These are phyloP conservation scores for Naganishia randhawae DNA, from an alignment of 768 basidiomycete genomes.

Conservation along the genomic window DNA sequence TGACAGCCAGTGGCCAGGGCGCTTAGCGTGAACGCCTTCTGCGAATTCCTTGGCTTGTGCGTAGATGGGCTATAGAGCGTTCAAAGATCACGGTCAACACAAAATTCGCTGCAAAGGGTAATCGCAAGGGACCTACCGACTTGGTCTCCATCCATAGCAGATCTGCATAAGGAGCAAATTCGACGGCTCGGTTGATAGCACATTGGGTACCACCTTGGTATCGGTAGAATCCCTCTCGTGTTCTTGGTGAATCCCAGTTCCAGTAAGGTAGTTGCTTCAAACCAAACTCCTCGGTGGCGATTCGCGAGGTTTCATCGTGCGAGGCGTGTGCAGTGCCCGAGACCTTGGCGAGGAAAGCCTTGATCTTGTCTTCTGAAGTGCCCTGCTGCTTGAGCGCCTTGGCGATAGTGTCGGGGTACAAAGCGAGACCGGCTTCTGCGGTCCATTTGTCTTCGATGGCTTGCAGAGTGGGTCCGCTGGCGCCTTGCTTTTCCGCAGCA, in stretches of 20 bases:
- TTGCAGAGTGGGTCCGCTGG: constrained; percentile 74
- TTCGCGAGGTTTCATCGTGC: constrained; percentile 63
- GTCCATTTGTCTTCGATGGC: constrained; percentile 86
- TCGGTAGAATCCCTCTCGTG: constrained; percentile 92
- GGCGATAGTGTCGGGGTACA: constrained; percentile 71
- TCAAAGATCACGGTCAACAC: neutral
- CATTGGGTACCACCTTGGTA: constrained; percentile 96
- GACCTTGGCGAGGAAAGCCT: constrained; percentile 58
- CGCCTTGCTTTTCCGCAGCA: constrained; percentile 75
- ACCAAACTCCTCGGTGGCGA: constrained; percentile 77
- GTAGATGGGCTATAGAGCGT: constrained; percentile 62
- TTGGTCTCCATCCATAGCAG: constrained; percentile 63
- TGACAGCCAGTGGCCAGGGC: constrained; percentile 86
- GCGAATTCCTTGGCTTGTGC: constrained; percentile 90
- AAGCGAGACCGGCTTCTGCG: constrained; percentile 63
- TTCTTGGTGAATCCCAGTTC: constrained; percentile 91
- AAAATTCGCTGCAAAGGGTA: neutral
- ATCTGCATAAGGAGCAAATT: constrained; percentile 83
- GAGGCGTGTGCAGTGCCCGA: constrained; percentile 61
- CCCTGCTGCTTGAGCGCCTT: constrained; percentile 58
- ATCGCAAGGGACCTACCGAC: constrained; percentile 48
- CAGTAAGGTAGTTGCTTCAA: constrained; percentile 69
- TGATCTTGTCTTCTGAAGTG: constrained; percentile 55
- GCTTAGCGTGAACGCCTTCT: constrained; percentile 63
- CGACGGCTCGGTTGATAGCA: constrained; percentile 83